Percentiles rank a stretch among this genome's conserved stretches.
Evolutionary conservation across 441 rosid species (phyloP).

Genomic region (Mallotus japonicus): DNA sequence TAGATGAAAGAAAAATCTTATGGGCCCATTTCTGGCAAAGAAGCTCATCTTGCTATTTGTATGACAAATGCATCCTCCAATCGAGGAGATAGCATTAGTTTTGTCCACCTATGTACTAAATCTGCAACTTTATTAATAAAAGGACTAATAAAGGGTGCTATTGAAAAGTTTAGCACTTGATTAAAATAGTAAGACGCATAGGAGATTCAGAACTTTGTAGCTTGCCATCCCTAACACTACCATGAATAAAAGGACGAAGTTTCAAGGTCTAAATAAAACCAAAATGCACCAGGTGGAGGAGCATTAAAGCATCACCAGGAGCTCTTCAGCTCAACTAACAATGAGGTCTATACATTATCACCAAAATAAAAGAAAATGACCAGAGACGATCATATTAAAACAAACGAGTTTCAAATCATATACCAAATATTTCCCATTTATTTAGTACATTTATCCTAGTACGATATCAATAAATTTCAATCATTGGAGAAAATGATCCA

Average conservation of each 20-base stretch:
- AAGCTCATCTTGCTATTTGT: neutral
- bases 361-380: neutral
- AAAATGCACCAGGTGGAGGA: neutral
- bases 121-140: neutral
- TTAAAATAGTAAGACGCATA: neutral
- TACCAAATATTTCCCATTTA: neutral
- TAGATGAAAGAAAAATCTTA: neutral
- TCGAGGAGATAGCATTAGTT: neutral
- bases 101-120: neutral
- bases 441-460: neutral
- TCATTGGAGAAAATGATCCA: neutral
- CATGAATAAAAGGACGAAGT: neutral
- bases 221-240: neutral
- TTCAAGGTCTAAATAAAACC: neutral
- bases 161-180: neutral
- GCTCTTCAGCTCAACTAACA: neutral
- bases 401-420: neutral
- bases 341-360: neutral
- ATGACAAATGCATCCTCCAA: too few relatives aligned
- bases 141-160: neutral
- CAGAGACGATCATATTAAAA: neutral
- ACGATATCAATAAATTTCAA: neutral
- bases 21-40: neutral
- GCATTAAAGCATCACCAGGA: conserved; percentile 1
- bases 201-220: neutral